Conservation (phyloP, 768 basidiomycete genomes). For the Daedaleopsis nitida region DNA sequence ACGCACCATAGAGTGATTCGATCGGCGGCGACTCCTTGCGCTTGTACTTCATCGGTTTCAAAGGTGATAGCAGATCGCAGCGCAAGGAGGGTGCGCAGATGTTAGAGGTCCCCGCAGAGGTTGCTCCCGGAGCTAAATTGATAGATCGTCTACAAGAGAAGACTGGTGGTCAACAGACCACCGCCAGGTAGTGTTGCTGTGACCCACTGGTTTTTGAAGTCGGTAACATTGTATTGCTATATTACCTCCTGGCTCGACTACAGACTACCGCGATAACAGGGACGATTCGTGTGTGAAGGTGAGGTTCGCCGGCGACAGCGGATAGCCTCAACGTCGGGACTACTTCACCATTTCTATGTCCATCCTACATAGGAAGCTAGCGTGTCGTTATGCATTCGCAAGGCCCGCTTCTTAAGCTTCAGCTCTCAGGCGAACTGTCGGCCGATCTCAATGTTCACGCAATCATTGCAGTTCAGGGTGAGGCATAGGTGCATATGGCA, state of each 20-base stretch:
- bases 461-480: not conserved
- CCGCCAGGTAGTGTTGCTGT: conserved; percentile 44
- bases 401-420: too few species aligned
- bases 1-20: conserved; percentile 56
- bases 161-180: conserved; percentile 60
- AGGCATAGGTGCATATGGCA: conserved; percentile 9
- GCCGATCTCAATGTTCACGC: not conserved
- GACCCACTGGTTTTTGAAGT: too few species aligned
- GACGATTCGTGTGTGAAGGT: too few species aligned
- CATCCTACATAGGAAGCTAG: too few species aligned
- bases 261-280: too few species aligned
- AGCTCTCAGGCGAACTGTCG: too few species aligned
- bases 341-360: too few species aligned
- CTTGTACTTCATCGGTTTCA: conserved; percentile 83
- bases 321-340: too few species aligned
- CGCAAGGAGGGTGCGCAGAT: conserved; percentile 62
- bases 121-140: conserved; percentile 73
- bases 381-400: too few species aligned
- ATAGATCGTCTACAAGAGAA: conserved; percentile 62
- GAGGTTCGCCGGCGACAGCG: too few species aligned
- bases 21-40: conserved; percentile 64
- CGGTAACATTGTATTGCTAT: too few species aligned
- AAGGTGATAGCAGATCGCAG: conserved; percentile 61
- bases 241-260: too few species aligned
- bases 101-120: conserved; percentile 77